Conservation (phyloP, 2,329 filamentous ascomycete genomes). For the Fusarium dimerum region DNA sequence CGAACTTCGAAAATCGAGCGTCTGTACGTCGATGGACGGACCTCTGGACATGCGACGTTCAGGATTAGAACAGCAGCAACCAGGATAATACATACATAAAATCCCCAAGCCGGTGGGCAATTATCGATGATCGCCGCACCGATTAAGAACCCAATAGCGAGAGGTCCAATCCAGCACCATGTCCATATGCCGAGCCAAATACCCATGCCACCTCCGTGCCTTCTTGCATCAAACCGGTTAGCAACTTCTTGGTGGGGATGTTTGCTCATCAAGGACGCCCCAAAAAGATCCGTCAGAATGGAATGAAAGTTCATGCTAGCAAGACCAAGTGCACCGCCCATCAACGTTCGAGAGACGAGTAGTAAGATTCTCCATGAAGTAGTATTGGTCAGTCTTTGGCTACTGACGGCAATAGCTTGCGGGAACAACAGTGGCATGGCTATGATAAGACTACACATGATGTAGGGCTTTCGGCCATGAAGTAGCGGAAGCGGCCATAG, state of each 20-base stretch:
- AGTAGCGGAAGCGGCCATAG: slow-evolving; percentile 75
- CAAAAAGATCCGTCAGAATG: slow-evolving; percentile 73
- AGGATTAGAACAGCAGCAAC: slow-evolving; percentile 65
- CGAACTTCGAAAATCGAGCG: slow-evolving; percentile 67
- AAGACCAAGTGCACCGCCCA: slow-evolving; percentile 71
- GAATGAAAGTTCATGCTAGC: slow-evolving; percentile 76
- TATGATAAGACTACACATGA: slow-evolving; percentile 66
- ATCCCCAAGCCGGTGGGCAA: slow-evolving; percentile 69
- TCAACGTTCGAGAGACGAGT: slow-evolving; percentile 63
- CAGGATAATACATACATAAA: slow-evolving; percentile 71
- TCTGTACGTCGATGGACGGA: slow-evolving; percentile 68
- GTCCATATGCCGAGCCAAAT: slow-evolving; percentile 80
- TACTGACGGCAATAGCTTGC: slow-evolving; percentile 67
- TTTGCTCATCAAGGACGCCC: slow-evolving; percentile 71
- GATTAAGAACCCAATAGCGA: slow-evolving; percentile 70
- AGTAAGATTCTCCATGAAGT: slow-evolving; percentile 60
- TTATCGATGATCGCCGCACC: slow-evolving; percentile 69
- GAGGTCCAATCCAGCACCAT: slow-evolving; percentile 73
- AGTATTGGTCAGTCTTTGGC: slow-evolving; percentile 56
- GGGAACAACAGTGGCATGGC: slow-evolving; percentile 75
- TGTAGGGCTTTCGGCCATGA: slow-evolving; percentile 77
- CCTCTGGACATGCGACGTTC: slow-evolving; percentile 72
- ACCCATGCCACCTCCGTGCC: slow-evolving; percentile 77
- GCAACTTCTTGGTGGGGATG: slow-evolving; percentile 74
- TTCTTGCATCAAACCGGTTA: slow-evolving; percentile 65